Base-by-base conservation (phyloP, 805 yeast species). In the Saccharomycodes ludwigii region DNA sequence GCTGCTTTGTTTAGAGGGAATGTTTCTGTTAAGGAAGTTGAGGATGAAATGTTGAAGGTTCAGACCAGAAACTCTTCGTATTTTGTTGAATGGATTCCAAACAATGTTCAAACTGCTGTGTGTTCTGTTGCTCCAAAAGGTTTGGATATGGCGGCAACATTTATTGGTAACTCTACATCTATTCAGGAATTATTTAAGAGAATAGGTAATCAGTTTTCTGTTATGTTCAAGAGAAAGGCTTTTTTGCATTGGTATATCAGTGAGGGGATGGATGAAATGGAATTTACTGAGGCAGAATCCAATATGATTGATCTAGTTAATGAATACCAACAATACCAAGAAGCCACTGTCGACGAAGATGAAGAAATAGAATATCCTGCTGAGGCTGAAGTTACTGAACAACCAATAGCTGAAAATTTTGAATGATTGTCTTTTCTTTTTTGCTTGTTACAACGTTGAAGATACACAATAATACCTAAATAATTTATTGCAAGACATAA, bases 191-290 rank as follows among this genome's bases (percentile, higher is more conserved):
- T 85, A 50, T 85, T 85, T 63, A 74, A 76, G 61, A 77, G 95
- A 62, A 79, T 82, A 35, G 88, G 88, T 42, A 83, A 71, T 48
- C 95, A 85, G 62, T 85, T 85, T 62, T 67, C 77, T 46, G 86
- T 85, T 39, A 85, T 85, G 95, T 85, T 80, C 62, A 73, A 82
- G 56, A 82, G 91, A 65, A 80, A 78, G 59, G 95, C 95, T 41
- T 85, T 85, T 74, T 76, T 85, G 63, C 95, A 85, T 61, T 85
- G 95, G 95, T 85, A 83, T 63, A 81, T 91, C 7, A 71, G 77
- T 46, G 95, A 85, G 61, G 95, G 95, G 65, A 85, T 85, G 95
- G 95, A 85, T 52, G 93, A 79, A 63, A 69, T 76, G 67, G 95
- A 85, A 63, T 85, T 85, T 59, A 73, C 84, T 36, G 95, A 85